Base-by-base conservation (phyloP, 1,284 basidiomycete species). In the Sporisorium scitamineum region DNA sequence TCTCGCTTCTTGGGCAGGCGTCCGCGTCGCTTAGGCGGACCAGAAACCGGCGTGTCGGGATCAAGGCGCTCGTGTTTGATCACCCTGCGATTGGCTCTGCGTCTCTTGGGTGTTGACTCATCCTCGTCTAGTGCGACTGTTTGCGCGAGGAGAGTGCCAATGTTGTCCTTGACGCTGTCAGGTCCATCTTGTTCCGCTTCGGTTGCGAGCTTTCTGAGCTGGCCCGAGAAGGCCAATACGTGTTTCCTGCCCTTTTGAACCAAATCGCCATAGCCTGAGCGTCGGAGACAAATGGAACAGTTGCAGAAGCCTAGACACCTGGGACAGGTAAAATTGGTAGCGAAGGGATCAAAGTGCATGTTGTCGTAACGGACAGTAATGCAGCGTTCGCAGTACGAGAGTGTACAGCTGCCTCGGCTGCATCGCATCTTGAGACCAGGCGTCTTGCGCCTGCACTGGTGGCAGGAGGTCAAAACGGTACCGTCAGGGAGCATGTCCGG, bases 361-460 rank as follows among this genome's bases (percentile, higher is more conserved):
- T 47, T 55, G 45, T 73, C 63, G 51, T 73, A 75, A 2, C 71
- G 70, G 11, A 61, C 51, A 4, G 54, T 54, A 55, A 74, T 52
- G 52, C 78, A 79, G 26, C 61, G 51, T 34, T 52, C 51, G 61
- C 76, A 78, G 55, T 52, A 79, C 32, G 32, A 26, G 29, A 79
- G 56, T 10, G 54, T 20, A 39, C 78, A 79, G 14, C 54, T 45
- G 1, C 18, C 52, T 42, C 62, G 42, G 16, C 29, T 37, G 31
- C 78, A 79, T 44, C 62, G 67, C 78, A 79, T 78, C 67, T 79
- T 79, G 42, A 29, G 39, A 22, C 62, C 51, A 1, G 54, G 24
- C 5, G 63, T 72, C 54, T 76, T 78, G 31, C 72, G 61, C 5
- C 71, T 55, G 48, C 78, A 80, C 47, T 79, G 76, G 20, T 80